Evolutionary conservation across 352 stramenopile species (phyloP).

Genomic region (Blastocystis sp.): DNA sequence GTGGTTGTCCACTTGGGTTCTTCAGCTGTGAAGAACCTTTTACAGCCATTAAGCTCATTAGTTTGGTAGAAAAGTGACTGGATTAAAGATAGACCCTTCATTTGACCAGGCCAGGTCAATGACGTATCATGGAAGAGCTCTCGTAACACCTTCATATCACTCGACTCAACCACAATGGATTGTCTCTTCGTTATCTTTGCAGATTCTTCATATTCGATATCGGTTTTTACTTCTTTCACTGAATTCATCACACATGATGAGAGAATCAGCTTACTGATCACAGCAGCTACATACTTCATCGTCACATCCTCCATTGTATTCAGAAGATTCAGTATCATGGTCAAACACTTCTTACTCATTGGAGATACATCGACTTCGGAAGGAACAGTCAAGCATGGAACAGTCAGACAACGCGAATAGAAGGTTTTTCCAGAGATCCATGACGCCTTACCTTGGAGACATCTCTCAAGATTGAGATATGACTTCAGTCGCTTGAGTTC

Average conservation of each 20-base stretch:
- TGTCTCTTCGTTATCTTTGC: neutral
- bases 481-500: neutral
- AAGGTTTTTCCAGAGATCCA: neutral
- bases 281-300: neutral
- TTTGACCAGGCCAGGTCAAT: neutral
- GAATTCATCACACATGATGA: neutral
- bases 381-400: neutral
- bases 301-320: neutral
- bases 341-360: neutral
- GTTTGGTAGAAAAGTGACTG: neutral
- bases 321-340: conserved; percentile 16
- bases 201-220: neutral
- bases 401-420: neutral
- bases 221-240: neutral
- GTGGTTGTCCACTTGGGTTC: neutral
- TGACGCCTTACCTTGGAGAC: neutral
- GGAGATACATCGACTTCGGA: neutral
- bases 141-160: neutral
- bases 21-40: neutral
- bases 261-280: neutral
- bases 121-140: neutral
- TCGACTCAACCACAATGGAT: neutral
- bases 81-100: neutral
- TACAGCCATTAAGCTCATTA: neutral
- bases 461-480: neutral